Conservation (phyloP, 306 rosid species). For the Ormosia semicastrata region DNA sequence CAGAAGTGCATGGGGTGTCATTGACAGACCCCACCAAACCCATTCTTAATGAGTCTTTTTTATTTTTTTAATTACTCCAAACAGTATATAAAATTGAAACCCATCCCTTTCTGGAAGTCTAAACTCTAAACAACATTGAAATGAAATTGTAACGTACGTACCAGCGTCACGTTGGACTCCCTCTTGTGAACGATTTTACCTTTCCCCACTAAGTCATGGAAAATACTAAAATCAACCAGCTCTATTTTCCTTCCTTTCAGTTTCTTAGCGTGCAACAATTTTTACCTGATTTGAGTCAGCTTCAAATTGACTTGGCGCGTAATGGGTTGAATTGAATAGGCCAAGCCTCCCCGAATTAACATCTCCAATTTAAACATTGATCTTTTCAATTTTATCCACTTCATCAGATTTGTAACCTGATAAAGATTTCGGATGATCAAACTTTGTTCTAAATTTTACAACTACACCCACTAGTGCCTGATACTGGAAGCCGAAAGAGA, state of each 20-base stretch:
- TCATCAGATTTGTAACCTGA: background rate
- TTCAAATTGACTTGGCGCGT: too few species aligned
- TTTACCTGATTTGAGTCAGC: too few species aligned
- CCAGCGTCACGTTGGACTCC: too few species aligned
- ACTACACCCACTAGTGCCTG: background rate
- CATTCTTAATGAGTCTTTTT: background rate
- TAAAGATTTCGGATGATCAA: background rate
- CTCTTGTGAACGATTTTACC: background rate
- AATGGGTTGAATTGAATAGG: too few species aligned
- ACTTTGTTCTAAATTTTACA: background rate
- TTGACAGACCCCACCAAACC: background rate
- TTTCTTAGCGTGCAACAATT: too few species aligned
- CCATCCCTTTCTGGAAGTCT: background rate
- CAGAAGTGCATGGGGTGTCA: constrained; percentile 13
- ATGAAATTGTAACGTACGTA: background rate
- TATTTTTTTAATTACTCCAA: background rate
- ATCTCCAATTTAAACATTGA: too few species aligned
- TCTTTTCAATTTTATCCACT: background rate
- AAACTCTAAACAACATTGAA: background rate
- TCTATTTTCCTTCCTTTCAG: background rate
- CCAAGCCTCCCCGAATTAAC: too few species aligned
- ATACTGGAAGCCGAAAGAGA: background rate
- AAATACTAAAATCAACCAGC: background rate
- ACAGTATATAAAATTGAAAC: background rate
- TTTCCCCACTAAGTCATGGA: background rate